Evolutionary conservation across 1,284 basidiomycete species (phyloP), one percentile per base, ranked within the genome.

Genomic region (Austropuccinia psidii): DNA sequence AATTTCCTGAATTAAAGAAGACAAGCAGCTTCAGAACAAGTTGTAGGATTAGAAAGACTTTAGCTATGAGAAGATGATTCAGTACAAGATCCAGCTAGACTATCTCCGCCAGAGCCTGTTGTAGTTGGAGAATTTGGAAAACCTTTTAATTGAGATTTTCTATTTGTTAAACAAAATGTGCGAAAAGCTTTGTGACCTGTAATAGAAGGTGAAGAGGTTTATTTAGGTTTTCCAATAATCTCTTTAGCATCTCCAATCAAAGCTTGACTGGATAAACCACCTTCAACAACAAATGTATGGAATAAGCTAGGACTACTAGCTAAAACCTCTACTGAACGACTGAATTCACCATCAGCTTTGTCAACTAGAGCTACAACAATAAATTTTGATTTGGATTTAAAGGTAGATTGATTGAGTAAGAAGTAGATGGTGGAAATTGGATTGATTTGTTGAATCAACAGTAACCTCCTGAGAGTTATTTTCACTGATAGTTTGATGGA

Each of bases 31-130:
- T 67, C 50, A 37, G 27, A 7, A 5, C n/a, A n/a, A n/a, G n/a
- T n/a, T n/a, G n/a, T 43, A 13, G 29, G 39, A 15, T 55, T n/a
- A n/a, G 47, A 55, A 1, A 43, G 1, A 27, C 27, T 83, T 83
- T 75, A 80, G 77, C n/a, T 83, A 83, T 78, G 83, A 80, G 79
- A 82, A 76, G 82, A 81, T 13, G 24, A 31, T 13, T 66, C 31
- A 19, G 64, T 50, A 33, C 24, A 52, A 6, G 64, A 54, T 21
- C 49, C 45, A n/a, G 37, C 45, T 8, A 49, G 61, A 49, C 61
- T 64, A n/a, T n/a, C n/a, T n/a, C n/a, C n/a, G n/a, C n/a, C n/a
- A n/a, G n/a, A n/a, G n/a, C 41, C 27, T 2, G 61, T 64, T 50
- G 76, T 77, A 75, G 55, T 76, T 58, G 45, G 77, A 76, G 31